A percentile compares a stretch with the other conserved stretches of the same genome.
phyloP scores from a whole-genome alignment of 139 green algal species.

The Yamagishiella unicocca region DNA sequence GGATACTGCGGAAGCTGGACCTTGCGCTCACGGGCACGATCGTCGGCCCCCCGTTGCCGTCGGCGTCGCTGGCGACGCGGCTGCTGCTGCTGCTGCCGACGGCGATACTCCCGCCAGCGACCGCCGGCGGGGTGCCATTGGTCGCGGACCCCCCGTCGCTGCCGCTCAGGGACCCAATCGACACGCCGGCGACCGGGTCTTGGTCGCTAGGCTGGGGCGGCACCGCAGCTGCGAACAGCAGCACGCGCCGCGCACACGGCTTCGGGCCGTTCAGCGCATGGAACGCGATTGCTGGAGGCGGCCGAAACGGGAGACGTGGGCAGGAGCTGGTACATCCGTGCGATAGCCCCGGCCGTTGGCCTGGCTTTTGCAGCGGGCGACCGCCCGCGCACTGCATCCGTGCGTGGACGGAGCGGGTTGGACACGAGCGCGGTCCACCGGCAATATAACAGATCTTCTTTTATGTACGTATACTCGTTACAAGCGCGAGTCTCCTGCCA shows the following conservation, averaged over 20 bases:
- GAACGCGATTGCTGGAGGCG: no score
- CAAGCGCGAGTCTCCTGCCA: no score
- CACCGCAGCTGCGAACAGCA: neutral
- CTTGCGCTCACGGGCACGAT: neutral
- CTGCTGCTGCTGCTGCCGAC: neutral
- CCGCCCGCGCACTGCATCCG: neutral
- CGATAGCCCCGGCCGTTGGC: neutral
- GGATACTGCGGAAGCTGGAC: slow-evolving; percentile 5
- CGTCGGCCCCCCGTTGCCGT: neutral
- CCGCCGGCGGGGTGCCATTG: neutral
- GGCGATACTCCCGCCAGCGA: neutral
- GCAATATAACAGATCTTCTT: no score
- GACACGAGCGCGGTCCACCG: no score
- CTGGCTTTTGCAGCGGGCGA: neutral
- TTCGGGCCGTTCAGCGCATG: no score
- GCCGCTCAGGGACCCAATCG: neutral
- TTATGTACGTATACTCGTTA: no score
- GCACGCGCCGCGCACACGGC: neutral
- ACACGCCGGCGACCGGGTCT: neutral
- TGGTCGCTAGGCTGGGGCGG: neutral
- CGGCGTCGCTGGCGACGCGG: neutral
- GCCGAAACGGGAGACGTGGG: no score
- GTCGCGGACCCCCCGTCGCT: neutral
- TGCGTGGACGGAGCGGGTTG: no score
- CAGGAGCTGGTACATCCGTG: no score